Evolutionary conservation across 352 stramenopile genomes (phyloP), one percentile per base, ranked within the genome.

Genomic region (Globisporangium lucens): DNA sequence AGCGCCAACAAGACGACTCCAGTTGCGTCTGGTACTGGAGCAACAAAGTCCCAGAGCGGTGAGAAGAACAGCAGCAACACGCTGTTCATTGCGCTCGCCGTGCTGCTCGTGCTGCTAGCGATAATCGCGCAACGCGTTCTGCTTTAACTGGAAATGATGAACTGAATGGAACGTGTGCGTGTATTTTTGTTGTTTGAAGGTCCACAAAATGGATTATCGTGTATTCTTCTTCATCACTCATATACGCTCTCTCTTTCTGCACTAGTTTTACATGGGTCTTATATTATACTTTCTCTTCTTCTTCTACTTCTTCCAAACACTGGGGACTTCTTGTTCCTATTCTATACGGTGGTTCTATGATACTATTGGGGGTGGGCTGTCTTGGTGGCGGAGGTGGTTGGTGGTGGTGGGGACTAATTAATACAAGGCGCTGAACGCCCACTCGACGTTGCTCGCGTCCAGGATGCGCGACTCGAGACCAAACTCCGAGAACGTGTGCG

Each of bases 401-500:
- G 24, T 24, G 24, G 5, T 38, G 61, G 8, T 7, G 27, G 20
- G 6, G 4, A 17, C 33, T 51, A 49, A 49, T 62, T 88, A 92
- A 74, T 92, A 92, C 66, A 91, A 78, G 51, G 83, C 83, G 46
- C 84, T 92, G 68, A 90, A 92, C 4, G 84, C 82, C 84, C 84
- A 92, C 65, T 89, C 80, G 68, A 92, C 80, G 65, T 86, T 85
- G 64, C 80, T 79, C 36, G 75, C 74, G 22, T 81, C 75, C 22
- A 77, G 72, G 36, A 90, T 78, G 65, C 84, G 84, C 56, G 68
- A 71, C 59, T 95, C 87, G 38, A 91, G 75, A 17, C 81, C 83
- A 41, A 91, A 94, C 64, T 94, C 87, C 24, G 83, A 74, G 58
- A 91, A 95, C 52, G 87, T 91, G 68, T 86, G 85, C 12, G 43